Conservation (phyloP, 257 asterid species). For the Anisodus tanguticus region DNA sequence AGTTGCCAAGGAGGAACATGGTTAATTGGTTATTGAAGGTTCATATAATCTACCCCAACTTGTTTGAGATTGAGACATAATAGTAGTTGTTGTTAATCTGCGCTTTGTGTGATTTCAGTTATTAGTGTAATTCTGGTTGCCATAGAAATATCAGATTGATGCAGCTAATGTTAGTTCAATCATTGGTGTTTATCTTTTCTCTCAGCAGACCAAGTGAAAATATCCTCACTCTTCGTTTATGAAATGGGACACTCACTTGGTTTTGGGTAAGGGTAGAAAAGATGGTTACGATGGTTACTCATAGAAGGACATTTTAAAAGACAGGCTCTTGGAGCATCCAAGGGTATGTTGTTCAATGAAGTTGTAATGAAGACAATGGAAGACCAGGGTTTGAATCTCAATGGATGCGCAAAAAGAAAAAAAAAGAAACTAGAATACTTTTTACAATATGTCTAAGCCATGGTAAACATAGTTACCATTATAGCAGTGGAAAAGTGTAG, state of each 20-base stretch:
- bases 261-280: not conserved
- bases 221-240: not conserved
- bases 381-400: not conserved
- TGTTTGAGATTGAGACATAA: constrained; percentile 13
- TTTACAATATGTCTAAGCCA: not conserved
- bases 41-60: not conserved
- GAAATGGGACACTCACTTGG: not conserved
- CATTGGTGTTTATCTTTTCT: not conserved
- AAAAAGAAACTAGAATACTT: not conserved
- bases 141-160: not conserved
- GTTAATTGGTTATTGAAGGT: constrained; percentile 21
- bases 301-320: not conserved
- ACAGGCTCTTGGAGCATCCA: not conserved
- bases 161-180: not conserved
- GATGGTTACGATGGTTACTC: not conserved
- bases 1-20: not conserved
- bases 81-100: not conserved
- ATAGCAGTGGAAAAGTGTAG: not conserved
- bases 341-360: not conserved
- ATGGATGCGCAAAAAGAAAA: not conserved
- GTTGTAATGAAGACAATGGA: not conserved
- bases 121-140: not conserved
- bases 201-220: not conserved
- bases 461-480: not conserved
- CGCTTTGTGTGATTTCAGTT: not conserved